Conservation (phyloP, 257 asterid species). For the Linaria vulgaris region DNA sequence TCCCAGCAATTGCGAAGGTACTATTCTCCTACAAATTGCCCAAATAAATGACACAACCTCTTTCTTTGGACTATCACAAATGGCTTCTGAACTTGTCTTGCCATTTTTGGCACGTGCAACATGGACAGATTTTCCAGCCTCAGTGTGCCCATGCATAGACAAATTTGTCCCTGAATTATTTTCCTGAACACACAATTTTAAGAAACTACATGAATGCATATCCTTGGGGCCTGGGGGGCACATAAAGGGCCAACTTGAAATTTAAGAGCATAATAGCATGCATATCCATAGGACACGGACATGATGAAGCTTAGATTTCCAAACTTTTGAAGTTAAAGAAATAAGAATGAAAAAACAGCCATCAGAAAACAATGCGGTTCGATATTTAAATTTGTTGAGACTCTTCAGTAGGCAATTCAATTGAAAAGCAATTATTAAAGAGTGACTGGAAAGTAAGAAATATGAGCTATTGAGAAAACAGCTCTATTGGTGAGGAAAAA, state of each 20-base stretch:
- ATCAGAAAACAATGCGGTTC: constrained; percentile 12
- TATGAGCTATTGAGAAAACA: constrained; percentile 3
- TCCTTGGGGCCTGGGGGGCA: neutral
- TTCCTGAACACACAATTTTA: constrained; percentile 39
- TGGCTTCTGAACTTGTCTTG: constrained; percentile 29
- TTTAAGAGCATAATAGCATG: constrained; percentile 17
- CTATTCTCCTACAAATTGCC: constrained; percentile 83
- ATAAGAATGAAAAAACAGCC: neutral
- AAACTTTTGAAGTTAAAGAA: neutral
- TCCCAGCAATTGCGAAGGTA: constrained; percentile 73
- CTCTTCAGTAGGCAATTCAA: constrained; percentile 7
- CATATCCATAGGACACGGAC: neutral
- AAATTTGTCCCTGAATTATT: constrained; percentile 26
- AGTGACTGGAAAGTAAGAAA: neutral
- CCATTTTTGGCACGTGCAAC: constrained; percentile 27
- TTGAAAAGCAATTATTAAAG: neutral
- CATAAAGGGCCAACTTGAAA: neutral
- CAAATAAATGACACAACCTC: constrained; percentile 78
- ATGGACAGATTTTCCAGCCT: constrained; percentile 23
- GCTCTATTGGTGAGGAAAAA: constrained; percentile 7
- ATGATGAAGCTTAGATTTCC: neutral
- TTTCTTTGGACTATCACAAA: constrained; percentile 54
- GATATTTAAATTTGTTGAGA: constrained; percentile 8
- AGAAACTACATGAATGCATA: constrained; percentile 18
- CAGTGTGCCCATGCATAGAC: constrained; percentile 21